These are phyloP conservation scores for Citrus hindsii DNA, from an alignment of 345 rosid species.

Conservation along the genomic window DNA sequence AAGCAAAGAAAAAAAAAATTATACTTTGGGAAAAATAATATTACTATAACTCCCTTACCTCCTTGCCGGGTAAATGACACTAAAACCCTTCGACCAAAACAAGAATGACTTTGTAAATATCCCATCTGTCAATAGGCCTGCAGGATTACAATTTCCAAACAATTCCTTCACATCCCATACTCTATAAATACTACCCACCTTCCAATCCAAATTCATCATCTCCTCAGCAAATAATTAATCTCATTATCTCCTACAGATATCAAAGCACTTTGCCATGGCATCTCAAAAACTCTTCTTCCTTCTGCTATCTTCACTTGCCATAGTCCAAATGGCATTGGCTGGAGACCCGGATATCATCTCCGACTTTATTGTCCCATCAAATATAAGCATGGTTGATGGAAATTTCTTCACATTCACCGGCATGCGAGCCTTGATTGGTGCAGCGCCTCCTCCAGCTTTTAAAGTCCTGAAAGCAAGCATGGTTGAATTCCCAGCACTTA, in stretches of 20 bases:
- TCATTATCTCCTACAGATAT: background rate
- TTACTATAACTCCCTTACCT: background rate
- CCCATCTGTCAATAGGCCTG: conserved; percentile 12
- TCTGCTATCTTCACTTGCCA: conserved; percentile 14
- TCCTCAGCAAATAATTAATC: background rate
- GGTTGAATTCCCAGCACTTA: conserved; percentile 31
- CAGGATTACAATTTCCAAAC: background rate
- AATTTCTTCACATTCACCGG: conserved; percentile 38
- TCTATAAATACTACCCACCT: background rate
- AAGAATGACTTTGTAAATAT: conserved; percentile 10
- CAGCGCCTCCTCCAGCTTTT: conserved; percentile 2
- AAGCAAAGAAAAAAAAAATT: no score
- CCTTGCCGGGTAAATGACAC: background rate
- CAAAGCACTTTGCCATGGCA: conserved; percentile 10
- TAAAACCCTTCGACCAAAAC: background rate
- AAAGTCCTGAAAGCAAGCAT: conserved; percentile 19
- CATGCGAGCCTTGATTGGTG: conserved; percentile 3
- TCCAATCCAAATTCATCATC: background rate
- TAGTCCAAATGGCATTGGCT: conserved; percentile 13
- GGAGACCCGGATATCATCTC: conserved; percentile 37
- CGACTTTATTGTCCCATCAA: conserved; percentile 28
- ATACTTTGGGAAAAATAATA: no score
- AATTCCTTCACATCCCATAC: background rate
- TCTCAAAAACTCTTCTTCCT: conserved; percentile 11
- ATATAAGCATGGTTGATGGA: conserved; percentile 1